Base-by-base conservation (phyloP, 2,329 filamentous ascomycete species). In the Nakataea oryzae region DNA sequence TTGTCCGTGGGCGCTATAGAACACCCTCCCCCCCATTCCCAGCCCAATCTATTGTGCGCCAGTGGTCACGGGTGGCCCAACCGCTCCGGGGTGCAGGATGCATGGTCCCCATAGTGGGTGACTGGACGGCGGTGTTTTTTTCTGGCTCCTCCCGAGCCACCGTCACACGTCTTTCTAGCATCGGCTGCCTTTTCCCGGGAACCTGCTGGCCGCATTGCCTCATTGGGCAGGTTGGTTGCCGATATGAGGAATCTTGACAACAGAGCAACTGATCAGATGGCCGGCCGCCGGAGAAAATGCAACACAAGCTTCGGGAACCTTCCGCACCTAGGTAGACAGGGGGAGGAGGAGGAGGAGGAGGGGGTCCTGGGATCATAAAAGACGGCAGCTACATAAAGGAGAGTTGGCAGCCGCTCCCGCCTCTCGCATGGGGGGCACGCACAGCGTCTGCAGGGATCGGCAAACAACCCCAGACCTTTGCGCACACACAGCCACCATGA, bases 401-500 rank as follows among this genome's bases (percentile, higher is more conserved):
- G n/a, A n/a, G n/a, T n/a, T n/a, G n/a, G n/a, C n/a, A n/a, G n/a
- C n/a, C n/a, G n/a, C n/a, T n/a, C n/a, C n/a, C n/a, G n/a, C n/a
- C n/a, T n/a, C n/a, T n/a, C n/a, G n/a, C n/a, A n/a, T n/a, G n/a
- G n/a, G n/a, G 41, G 24, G 41, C 41, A 50, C 5, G 21, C 41
- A n/a, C n/a, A 17, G 12, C 9, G 3, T 50, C 2, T n/a, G 2
- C 12, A n/a, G 41, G 24, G 11, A 50, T 6, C 24, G 21, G 41
- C 13, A 8, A 24, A 50, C 41, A n/a, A n/a, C n/a, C n/a, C n/a
- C n/a, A n/a, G 21, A 9, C 6, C 30, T 5, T 30, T n/a, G 21
- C 41, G 17, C 8, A n/a, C 41, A 7, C 6, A 50, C 57, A 34
- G 32, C 17, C 59, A 54, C 66, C 70, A 78, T 78, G 76, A 78